A percentile compares a stretch with the other conserved stretches of the same genome.
These are phyloP conservation scores for Xanthoconium separans DNA, from an alignment of 1,284 basidiomycete genomes.

Conservation along the genomic window DNA sequence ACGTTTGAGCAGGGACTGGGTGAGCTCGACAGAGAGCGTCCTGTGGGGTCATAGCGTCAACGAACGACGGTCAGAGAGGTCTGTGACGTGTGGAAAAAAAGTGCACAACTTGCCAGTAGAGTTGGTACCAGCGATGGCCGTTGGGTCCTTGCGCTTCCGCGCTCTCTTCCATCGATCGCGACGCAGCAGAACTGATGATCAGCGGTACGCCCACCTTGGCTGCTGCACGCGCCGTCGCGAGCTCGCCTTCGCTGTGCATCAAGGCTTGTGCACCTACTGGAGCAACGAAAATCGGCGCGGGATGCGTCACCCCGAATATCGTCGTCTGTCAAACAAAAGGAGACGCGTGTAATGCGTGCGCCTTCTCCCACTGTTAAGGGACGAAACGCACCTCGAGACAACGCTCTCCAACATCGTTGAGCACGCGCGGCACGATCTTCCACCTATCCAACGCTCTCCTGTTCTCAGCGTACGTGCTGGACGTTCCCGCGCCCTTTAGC, in stretches of 20 bases:
- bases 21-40: constrained; percentile 62
- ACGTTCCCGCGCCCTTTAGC: constrained; percentile 60
- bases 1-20: constrained; percentile 60
- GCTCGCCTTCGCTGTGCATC: constrained; percentile 65
- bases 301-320: constrained; percentile 66
- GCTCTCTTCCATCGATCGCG: constrained; percentile 71
- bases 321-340: constrained; percentile 57
- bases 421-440: constrained; percentile 74
- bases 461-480: constrained; percentile 57
- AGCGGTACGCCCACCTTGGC: constrained; percentile 63
- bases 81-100: not conserved
- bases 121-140: constrained; percentile 73
- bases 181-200: constrained; percentile 71
- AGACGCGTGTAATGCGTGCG: too few species aligned
- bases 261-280: constrained; percentile 78
- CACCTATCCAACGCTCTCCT: constrained; percentile 55
- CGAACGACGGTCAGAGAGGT: not conserved
- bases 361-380: too few species aligned
- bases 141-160: constrained; percentile 59
- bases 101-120: constrained; percentile 62
- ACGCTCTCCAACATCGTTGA: constrained; percentile 64
- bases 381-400: constrained; percentile 52
- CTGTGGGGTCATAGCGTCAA: constrained; percentile 22
- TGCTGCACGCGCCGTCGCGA: constrained; percentile 67
- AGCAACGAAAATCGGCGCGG: constrained; percentile 66